phyloP scores from a whole-genome alignment of 176 grass and related monocot genomes.

The Alloteropsis semialata region DNA sequence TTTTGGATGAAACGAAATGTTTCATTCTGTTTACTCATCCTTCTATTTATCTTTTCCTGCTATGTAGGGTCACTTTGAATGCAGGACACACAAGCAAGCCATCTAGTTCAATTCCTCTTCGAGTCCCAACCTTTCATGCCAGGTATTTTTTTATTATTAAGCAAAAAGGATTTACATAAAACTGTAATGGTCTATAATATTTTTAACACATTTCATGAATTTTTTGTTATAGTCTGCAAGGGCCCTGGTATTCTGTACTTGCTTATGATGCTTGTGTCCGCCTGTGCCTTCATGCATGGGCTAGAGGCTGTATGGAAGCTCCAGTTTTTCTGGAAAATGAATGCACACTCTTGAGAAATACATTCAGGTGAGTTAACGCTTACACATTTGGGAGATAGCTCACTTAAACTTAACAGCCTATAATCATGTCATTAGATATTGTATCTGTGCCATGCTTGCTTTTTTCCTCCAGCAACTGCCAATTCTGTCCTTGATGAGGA shows the following conservation, averaged over 20 bases:
- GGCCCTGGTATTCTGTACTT: conserved; percentile 96
- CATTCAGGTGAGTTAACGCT: conserved; percentile 73
- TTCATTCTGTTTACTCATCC: conserved; percentile 17
- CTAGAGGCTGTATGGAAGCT: conserved; percentile 97
- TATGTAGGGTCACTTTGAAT: conserved; percentile 40
- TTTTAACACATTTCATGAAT: conserved; percentile 38
- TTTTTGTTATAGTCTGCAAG: conserved; percentile 71
- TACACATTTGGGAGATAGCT: not conserved
- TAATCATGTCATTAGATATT: not conserved
- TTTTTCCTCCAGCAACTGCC: not conserved
- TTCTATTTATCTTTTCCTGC: conserved; percentile 25
- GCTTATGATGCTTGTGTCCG: conserved; percentile 98
- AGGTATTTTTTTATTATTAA: conserved; percentile 42
- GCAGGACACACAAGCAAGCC: conserved; percentile 42
- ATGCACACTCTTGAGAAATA: conserved; percentile 75
- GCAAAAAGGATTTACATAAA: not conserved
- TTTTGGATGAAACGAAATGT: conserved; percentile 2
- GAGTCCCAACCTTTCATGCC: conserved; percentile 89
- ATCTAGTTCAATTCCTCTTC: conserved; percentile 71
- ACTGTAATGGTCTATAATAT: conserved; percentile 20
- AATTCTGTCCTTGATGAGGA: not conserved
- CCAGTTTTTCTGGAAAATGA: conserved; percentile 95
- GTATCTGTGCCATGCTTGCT: not conserved
- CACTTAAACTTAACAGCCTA: not conserved
- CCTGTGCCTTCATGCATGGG: conserved; percentile 94